Percentiles rank a stretch among this genome's conserved stretches.
Conservation (phyloP, 257 asterid species). For the Haberlea rhodopensis region DNA sequence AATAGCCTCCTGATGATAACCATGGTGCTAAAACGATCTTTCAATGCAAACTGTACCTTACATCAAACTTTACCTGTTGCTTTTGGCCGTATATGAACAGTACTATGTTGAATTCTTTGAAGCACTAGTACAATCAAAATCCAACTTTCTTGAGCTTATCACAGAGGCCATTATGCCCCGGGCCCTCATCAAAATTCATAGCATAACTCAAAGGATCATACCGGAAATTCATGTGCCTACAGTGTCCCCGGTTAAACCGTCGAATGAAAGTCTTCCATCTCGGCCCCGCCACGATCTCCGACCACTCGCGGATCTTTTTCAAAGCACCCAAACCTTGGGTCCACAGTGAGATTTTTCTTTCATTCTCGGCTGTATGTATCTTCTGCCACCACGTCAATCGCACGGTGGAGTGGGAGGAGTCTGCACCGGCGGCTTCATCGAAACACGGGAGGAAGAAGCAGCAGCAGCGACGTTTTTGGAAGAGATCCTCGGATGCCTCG, state of each 20-base stretch:
- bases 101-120: no score
- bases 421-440: not conserved
- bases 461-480: slow-evolving; percentile 39
- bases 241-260: slow-evolving; percentile 55
- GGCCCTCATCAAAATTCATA: slow-evolving; percentile 78
- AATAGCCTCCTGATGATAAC: no score
- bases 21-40: no score
- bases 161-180: slow-evolving; percentile 46
- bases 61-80: no score
- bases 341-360: slow-evolving; percentile 36
- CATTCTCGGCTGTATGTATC: slow-evolving; percentile 29
- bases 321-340: slow-evolving; percentile 51
- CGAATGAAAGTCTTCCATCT: slow-evolving; percentile 84
- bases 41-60: no score
- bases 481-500: slow-evolving; percentile 36
- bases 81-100: no score
- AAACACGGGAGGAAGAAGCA: slow-evolving; percentile 46
- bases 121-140: no score
- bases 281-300: slow-evolving; percentile 88
- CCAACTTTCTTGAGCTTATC: no score
- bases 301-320: slow-evolving; percentile 78
- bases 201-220: slow-evolving; percentile 79
- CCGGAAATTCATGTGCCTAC: slow-evolving; percentile 43
- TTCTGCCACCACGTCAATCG: slow-evolving; percentile 53
- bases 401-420: slow-evolving; percentile 26